These are phyloP conservation scores for Microcos paniculata DNA, from an alignment of 345 rosid genomes.

Conservation along the genomic window DNA sequence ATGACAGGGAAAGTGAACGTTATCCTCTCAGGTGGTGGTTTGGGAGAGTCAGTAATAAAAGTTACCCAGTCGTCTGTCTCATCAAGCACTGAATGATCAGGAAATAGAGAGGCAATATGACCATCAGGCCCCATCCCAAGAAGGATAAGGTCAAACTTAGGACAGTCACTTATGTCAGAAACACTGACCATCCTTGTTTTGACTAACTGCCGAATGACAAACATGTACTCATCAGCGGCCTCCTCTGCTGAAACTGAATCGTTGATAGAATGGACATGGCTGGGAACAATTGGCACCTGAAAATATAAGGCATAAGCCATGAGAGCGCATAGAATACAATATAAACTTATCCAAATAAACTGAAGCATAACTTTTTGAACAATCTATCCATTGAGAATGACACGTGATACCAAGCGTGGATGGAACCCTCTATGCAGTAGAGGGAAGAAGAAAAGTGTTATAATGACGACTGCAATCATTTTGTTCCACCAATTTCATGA, in stretches of 20 bases:
- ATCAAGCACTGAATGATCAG: constrained; percentile 57
- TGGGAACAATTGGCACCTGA: constrained; percentile 76
- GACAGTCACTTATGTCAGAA: constrained; percentile 78
- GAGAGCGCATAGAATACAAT: background rate
- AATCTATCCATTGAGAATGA: background rate
- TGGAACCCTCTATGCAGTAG: background rate
- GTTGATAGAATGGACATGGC: constrained; percentile 80
- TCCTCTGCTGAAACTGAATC: constrained; percentile 77
- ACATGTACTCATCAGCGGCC: constrained; percentile 76
- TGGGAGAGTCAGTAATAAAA: constrained; percentile 67
- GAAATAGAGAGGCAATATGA: constrained; percentile 86
- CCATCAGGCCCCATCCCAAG: constrained; percentile 93
- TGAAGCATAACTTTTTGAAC: background rate
- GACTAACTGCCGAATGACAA: constrained; percentile 71
- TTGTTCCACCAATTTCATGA: background rate
- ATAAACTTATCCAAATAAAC: background rate
- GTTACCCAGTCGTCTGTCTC: constrained; percentile 77
- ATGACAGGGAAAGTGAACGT: constrained; percentile 92
- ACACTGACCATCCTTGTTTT: constrained; percentile 57
- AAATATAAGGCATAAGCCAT: constrained; percentile 2
- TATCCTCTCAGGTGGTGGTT: constrained; percentile 90
- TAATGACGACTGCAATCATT: background rate
- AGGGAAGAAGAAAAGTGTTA: no score
- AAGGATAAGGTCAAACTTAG: constrained; percentile 85
- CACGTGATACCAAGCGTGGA: background rate